A percentile compares a stretch with the other conserved stretches of the same genome.
Evolutionary conservation across 805 yeast species (phyloP).

Genomic region (Starmerella floricola): DNA sequence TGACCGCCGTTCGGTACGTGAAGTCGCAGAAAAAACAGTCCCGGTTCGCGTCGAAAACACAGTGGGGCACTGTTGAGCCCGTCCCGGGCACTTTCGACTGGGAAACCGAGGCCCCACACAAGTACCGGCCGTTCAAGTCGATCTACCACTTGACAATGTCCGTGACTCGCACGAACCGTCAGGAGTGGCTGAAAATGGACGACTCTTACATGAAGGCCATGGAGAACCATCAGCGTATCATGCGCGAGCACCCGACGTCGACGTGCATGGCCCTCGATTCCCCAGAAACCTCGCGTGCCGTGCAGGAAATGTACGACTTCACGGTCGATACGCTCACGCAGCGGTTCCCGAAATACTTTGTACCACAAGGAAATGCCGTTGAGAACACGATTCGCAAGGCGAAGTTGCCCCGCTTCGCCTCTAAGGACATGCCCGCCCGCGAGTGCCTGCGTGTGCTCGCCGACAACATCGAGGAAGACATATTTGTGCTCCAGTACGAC

Average conservation of each 20-base stretch:
- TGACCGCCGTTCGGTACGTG: too few species aligned
- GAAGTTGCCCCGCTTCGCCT: conserved; percentile 8
- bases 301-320: conserved; percentile 40
- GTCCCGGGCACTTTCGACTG: conserved; percentile 7
- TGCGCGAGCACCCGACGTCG: conserved; percentile 8
- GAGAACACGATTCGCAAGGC: conserved; percentile 8
- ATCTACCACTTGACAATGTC: conserved; percentile 56
- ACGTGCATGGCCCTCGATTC: conserved; percentile 9
- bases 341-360: conserved; percentile 45
- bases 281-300: conserved; percentile 27
- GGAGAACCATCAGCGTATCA: conserved; percentile 15
- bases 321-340: conserved; percentile 33
- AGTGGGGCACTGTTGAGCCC: conserved; percentile 3
- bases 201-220: conserved; percentile 40
- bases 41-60: background rate
- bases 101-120: background rate
- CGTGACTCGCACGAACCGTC: conserved; percentile 36
- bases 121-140: conserved; percentile 46
- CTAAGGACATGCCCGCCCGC: conserved; percentile 1
- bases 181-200: conserved; percentile 52
- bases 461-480: conserved; percentile 48
- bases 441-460: conserved; percentile 8
- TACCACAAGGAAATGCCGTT: conserved; percentile 12
- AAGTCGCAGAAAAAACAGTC: background rate
- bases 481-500: conserved; percentile 44